These are phyloP conservation scores for Lyophyllum atratum DNA, from an alignment of 768 basidiomycete species.

Conservation along the genomic window DNA sequence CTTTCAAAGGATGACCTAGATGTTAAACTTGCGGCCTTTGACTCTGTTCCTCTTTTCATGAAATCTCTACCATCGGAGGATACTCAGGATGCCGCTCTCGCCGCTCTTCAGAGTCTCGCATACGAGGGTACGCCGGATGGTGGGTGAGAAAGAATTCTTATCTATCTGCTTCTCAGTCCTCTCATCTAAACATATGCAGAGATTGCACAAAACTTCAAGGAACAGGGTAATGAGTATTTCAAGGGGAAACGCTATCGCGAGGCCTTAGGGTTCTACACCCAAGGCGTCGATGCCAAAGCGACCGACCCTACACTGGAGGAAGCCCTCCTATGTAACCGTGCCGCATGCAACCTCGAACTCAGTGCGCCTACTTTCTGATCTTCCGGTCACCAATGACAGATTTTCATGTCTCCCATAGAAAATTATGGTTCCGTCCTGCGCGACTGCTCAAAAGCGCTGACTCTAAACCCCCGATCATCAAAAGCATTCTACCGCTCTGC, in stretches of 20 bases:
- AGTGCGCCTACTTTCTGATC: conserved; percentile 43
- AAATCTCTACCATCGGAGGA: conserved; percentile 75
- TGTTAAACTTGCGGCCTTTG: conserved; percentile 46
- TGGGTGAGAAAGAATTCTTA: conserved; percentile 45
- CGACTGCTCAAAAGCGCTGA: conserved; percentile 79
- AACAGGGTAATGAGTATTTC: conserved; percentile 95
- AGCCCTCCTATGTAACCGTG: conserved; percentile 83
- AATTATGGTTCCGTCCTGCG: conserved; percentile 87
- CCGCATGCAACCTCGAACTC: conserved; percentile 90
- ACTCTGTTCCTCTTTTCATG: conserved; percentile 91
- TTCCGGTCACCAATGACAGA: conserved; percentile 1
- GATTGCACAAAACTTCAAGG: conserved; percentile 89
- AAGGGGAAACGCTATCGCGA: conserved; percentile 85
- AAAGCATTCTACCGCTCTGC: conserved; percentile 91
- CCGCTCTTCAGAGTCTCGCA: conserved; percentile 82
- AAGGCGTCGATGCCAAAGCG: conserved; percentile 86
- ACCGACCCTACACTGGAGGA: conserved; percentile 58
- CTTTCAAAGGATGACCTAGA: conserved; percentile 32
- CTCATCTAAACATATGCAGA: conserved; percentile 46
- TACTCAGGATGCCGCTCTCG: conserved; percentile 63
- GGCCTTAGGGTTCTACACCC: conserved; percentile 87
- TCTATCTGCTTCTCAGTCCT: background rate
- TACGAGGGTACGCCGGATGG: conserved; percentile 95
- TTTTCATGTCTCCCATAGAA: conserved; percentile 45
- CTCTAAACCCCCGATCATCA: conserved; percentile 59